Conservation (phyloP, 2,329 filamentous ascomycete species). For the Aspergillus sp. region DNA sequence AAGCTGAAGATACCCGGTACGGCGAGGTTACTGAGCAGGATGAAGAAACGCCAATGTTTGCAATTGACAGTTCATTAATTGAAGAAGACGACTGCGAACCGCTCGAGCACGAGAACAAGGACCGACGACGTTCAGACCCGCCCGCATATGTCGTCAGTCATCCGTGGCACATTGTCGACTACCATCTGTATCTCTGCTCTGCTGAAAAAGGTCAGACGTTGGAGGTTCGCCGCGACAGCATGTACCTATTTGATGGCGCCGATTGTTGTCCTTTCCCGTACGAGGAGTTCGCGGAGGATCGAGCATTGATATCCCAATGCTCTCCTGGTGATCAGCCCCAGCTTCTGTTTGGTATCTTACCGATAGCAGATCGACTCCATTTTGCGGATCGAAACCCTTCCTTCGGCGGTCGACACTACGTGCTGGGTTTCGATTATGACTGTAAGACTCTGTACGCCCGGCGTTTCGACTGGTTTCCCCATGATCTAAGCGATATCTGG, state of each 20-base stretch:
- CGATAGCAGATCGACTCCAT: constrained; percentile 19
- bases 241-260: constrained; percentile 25
- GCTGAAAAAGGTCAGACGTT: constrained; percentile 23
- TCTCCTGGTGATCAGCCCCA: constrained; percentile 16
- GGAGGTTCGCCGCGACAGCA: constrained; percentile 19
- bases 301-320: constrained; percentile 7
- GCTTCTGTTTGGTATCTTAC: constrained; percentile 24
- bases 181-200: constrained; percentile 30
- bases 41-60: neutral
- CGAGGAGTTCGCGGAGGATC: constrained; percentile 19
- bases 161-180: constrained; percentile 34
- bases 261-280: constrained; percentile 26
- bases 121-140: constrained; percentile 4
- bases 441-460: constrained; percentile 24
- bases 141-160: constrained; percentile 20
- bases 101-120: neutral
- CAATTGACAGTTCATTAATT: neutral
- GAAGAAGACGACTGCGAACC: constrained; percentile 9
- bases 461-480: constrained; percentile 25
- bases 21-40: neutral
- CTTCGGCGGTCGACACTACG: constrained; percentile 24
- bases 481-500: constrained; percentile 23
- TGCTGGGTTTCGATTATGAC: constrained; percentile 29
- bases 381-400: constrained; percentile 12
- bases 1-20: neutral